Evolutionary conservation across 2,329 filamentous ascomycete species (phyloP), one percentile per base, ranked within the genome.

Genomic region (Hymenotorrendiella dingleyae): DNA sequence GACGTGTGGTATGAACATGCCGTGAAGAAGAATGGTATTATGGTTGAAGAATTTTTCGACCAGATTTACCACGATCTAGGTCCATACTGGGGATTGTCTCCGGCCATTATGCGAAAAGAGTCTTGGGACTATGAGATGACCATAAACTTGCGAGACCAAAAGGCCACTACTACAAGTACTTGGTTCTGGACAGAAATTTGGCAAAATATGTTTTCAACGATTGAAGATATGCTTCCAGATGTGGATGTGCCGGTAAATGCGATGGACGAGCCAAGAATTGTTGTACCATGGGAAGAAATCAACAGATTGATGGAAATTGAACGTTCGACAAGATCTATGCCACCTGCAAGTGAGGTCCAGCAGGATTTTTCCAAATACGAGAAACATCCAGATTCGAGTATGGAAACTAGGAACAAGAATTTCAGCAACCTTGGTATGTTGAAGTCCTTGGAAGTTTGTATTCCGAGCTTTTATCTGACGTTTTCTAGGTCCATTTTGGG

Each of bases 231-330:
- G 39, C 58, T 83, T 20, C 79, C 79, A 2, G 78, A 83, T 51
- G 72, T 83, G 55, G 78, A 82, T 55, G 79, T 83, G 64, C 72
- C 77, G 8, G 73, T 82, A 61, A 83, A 83, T 55, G 68, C 71
- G 39, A 71, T 80, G 67, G 78, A 82, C 57, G 77, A 83, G 58
- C 71, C 78, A 10, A 68, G 79, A n/a, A 61, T 84, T 16, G 61
- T 82, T 22, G 73, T 77, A 2, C 69, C 74, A 6, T 77, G 70
- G 64, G 71, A 80, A 35, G 66, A 55, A 8, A 68, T 82, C 28
- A 63, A 70, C 17, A 61, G 64, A 14, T 63, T 74, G 41, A 65
- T 79, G 12, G 60, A 62, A 10, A 62, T 66, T 38, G 76, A 77
- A 52, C 61, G 63, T 40, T 56, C 59, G 2, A 39, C 41, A 3